Conservation (phyloP, 106 monocot genomes). For the Dendrobium catenatum region DNA sequence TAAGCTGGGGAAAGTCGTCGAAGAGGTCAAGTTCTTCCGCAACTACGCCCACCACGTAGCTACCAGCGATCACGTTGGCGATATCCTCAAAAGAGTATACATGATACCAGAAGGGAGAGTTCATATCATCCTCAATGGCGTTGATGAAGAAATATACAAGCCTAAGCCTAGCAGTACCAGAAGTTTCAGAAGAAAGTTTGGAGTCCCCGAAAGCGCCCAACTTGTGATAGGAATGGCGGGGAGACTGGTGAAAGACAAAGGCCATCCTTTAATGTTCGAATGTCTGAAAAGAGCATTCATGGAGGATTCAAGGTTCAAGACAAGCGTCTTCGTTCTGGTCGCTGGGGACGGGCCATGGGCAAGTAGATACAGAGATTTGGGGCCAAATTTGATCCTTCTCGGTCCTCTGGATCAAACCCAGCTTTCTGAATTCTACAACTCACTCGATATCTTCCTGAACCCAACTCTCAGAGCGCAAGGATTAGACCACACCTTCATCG, state of each 20-base stretch:
- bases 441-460: slow-evolving; percentile 61
- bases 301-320: slow-evolving; percentile 27
- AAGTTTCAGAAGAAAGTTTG: slow-evolving; percentile 34
- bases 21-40: slow-evolving; percentile 78
- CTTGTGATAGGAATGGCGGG: slow-evolving; percentile 77
- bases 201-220: slow-evolving; percentile 43
- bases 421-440: slow-evolving; percentile 64
- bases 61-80: slow-evolving; percentile 80
- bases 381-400: slow-evolving; percentile 40
- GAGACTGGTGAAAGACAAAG: slow-evolving; percentile 84
- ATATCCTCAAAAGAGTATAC: slow-evolving; percentile 77
- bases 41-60: slow-evolving; percentile 78
- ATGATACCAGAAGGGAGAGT: slow-evolving; percentile 78
- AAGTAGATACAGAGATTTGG: slow-evolving; percentile 45
- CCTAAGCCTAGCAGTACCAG: slow-evolving; percentile 13
- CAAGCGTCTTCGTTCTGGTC: slow-evolving; percentile 36
- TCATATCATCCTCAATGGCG: slow-evolving; percentile 77
- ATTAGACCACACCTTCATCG: slow-evolving; percentile 75
- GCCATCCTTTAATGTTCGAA: slow-evolving; percentile 77
- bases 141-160: slow-evolving; percentile 57
- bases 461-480: slow-evolving; percentile 82
- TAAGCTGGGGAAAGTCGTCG: slow-evolving; percentile 50
- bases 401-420: slow-evolving; percentile 55
- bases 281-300: slow-evolving; percentile 48
- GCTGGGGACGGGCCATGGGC: slow-evolving; percentile 92